Evolutionary conservation across 2,329 filamentous ascomycete species (phyloP), one percentile per base, ranked within the genome.

Genomic region (Penicillium hordei): DNA sequence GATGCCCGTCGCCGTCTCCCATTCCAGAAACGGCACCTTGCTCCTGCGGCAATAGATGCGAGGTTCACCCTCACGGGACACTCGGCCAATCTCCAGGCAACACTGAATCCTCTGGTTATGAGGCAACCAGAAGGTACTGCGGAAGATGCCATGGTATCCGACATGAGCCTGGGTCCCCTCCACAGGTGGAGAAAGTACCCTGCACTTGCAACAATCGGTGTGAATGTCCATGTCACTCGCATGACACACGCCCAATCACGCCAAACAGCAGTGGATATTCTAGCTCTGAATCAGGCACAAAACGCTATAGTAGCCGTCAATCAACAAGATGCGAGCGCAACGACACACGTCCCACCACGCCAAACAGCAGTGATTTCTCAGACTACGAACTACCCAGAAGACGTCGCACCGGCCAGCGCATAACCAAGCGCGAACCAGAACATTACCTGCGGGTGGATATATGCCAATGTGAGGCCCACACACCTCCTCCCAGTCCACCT

Each of bases 1-100:
- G 51, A 17, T 59, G 57, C 29, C 51, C 60, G 36, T 57, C 59
- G 1, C 55, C 57, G 34, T 53, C 58, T 7, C 43, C 55, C 7
- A 44, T 38, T 31, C 48, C 50, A 13, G 48, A 60, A 34, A 60
- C 51, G 23, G 13, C 42, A n/a, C 9, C 38, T 42, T 57, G 54
- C 27, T 8, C 50, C 33, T 44, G 39, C 29, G 7, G 23, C 48
- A 36, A 19, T 34, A 31, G 23, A 44, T 55, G 57, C 38, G 54
- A 56, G 39, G 23, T 54, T 23, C 51, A 52, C 19, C 25, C 49
- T 17, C 36, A 57, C n/a, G 48, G 48, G 19, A 33, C 21, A 39
- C 50, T 45, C 23, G 38, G 49, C 42, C 33, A 45, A 34, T 51
- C 56, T 3, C 49, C 56, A 10, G 52, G n/a, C 15, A 51, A 36